Percentiles rank a stretch among this genome's conserved stretches.
Conservation (phyloP, 1,284 basidiomycete genomes). For the Leccinum fuscescens region DNA sequence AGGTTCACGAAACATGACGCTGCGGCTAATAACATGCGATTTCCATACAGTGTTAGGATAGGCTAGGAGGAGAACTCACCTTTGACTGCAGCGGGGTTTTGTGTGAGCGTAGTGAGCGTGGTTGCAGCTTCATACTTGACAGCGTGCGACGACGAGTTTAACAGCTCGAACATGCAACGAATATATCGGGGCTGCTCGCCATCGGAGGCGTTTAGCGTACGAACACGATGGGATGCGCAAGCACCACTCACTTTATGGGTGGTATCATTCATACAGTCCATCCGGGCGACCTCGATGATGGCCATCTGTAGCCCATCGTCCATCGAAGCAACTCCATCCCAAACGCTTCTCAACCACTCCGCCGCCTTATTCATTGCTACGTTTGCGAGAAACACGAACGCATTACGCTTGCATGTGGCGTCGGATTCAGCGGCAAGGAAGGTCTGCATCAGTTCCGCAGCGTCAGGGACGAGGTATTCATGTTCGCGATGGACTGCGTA, state of each 20-base stretch:
- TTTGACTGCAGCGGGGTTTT: constrained; percentile 95
- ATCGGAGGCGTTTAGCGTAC: constrained; percentile 12
- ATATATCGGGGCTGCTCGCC: constrained; percentile 81
- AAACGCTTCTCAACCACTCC: constrained; percentile 84
- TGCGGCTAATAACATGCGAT: constrained; percentile 59
- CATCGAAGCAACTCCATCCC: constrained; percentile 81
- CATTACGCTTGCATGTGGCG: constrained; percentile 96
- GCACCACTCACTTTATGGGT: constrained; percentile 65
- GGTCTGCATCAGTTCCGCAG: constrained; percentile 93
- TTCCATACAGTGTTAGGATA: neutral
- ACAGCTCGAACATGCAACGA: constrained; percentile 91
- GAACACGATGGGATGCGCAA: constrained; percentile 5
- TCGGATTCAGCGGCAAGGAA: constrained; percentile 98
- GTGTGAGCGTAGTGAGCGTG: constrained; percentile 91
- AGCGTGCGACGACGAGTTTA: constrained; percentile 87
- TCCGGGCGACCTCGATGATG: constrained; percentile 91
- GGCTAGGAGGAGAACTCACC: constrained; percentile 43
- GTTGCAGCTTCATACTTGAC: constrained; percentile 99
- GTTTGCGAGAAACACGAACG: constrained; percentile 91
- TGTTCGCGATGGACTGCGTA: constrained; percentile 94
- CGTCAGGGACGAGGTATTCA: constrained; percentile 94
- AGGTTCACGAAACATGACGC: constrained; percentile 89
- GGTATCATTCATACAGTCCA: constrained; percentile 87
- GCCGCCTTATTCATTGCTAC: constrained; percentile 90
- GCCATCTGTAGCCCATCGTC: constrained; percentile 97